Conservation (phyloP, 352 stramenopile species). For the Sclerospora graminicola region DNA sequence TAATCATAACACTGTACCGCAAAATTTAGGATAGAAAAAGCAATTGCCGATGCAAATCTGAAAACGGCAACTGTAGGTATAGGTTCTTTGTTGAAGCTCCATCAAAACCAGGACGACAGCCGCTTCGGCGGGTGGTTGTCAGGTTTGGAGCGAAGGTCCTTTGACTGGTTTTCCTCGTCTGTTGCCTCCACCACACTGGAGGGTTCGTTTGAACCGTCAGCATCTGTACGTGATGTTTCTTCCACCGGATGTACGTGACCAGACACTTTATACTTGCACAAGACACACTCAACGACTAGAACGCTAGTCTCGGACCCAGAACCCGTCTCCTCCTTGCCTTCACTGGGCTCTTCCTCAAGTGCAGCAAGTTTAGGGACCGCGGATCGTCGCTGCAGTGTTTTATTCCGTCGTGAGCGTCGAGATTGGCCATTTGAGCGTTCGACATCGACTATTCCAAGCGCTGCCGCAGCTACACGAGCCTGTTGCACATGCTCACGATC, state of each 20-base stretch:
- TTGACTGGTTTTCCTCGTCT: slow-evolving; percentile 4
- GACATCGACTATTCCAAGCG: slow-evolving; percentile 13
- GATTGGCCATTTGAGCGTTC: background rate
- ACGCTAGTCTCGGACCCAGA: slow-evolving; percentile 4
- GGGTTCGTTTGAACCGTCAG: slow-evolving; percentile 3
- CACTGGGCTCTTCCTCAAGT: slow-evolving; percentile 33
- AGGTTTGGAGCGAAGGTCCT: slow-evolving; percentile 5
- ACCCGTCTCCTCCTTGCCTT: background rate
- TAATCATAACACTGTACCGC: too few relatives aligned
- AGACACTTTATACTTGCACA: slow-evolving; percentile 55
- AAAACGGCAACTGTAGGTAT: too few relatives aligned
- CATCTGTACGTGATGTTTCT: slow-evolving; percentile 2
- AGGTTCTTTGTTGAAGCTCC: background rate
- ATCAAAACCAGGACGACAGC: slow-evolving; percentile 47
- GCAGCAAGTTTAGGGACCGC: slow-evolving; percentile 27
- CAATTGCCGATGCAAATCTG: too few relatives aligned
- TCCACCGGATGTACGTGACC: slow-evolving; percentile 36
- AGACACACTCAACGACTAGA: slow-evolving; percentile 22
- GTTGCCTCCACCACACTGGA: background rate
- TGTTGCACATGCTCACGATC: slow-evolving; percentile 34
- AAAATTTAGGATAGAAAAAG: too few relatives aligned
- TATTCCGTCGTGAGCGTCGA: slow-evolving; percentile 23
- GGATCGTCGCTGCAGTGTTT: slow-evolving; percentile 34
- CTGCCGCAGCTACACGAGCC: slow-evolving; percentile 19
- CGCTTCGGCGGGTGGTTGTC: slow-evolving; percentile 23